Base-by-base conservation (phyloP, 2,329 filamentous ascomycete genomes). In the Aureobasidium uvarum region DNA sequence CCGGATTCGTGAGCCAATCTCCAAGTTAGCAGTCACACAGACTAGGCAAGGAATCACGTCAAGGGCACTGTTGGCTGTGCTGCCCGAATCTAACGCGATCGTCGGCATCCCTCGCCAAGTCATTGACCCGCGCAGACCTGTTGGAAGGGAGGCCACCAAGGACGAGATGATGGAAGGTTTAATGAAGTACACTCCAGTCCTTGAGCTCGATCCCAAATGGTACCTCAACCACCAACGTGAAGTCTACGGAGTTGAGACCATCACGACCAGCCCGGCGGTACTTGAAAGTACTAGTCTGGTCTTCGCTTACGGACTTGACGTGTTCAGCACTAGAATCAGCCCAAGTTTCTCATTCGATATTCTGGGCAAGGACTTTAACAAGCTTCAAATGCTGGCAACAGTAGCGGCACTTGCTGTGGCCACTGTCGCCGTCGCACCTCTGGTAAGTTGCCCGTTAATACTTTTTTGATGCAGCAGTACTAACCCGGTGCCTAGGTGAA, bases 271-370 rank as follows among this genome's bases (percentile, higher is more conserved):
- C 20, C 90, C 93, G 0, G 90, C 92, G 1, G 77, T 92, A 5
- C 84, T 99, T 36, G 95, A 99, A 80, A 97, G 93, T 78, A 98
- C 95, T 1, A 94, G 90, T 72, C 77, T 98, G 64, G 84, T 99
- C 14, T 89, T 97, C 72, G 92, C 92, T 0, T 96, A 90, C 72
- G 95, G 95, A 3, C 76, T 92, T 16, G 95, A 99, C 75, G 80
- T 98, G 1, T 99, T 96, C 70, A 92, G 90, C 16, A 94, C 92
- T 1, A 83, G 92, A 62, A 85, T 96, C 13, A 86, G 89, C n/a
- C 95, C 95, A 0, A 96, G 92, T 76, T 87, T 90, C 71, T 85
- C 90, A 18, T 99, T 99, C 76, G 95, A 99, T 78, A 86, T 98
- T 48, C 80, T 99, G 18, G 95, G 92, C 68, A 95, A 92, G 78